These are phyloP conservation scores for Agaricus sinodeliciosus DNA, from an alignment of 768 basidiomycete species.

Conservation along the genomic window DNA sequence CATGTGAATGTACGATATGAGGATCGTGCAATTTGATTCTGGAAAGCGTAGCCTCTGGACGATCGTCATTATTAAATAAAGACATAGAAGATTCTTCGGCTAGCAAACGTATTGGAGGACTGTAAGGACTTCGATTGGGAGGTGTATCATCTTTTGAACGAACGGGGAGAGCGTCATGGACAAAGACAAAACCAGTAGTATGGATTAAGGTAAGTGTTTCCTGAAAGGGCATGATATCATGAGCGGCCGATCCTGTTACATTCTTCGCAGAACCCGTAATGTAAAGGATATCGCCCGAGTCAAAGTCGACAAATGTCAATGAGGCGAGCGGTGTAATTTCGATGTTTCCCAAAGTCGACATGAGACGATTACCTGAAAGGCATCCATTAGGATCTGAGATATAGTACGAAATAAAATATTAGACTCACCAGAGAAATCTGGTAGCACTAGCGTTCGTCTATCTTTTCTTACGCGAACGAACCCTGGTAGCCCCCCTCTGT, in stretches of 20 bases:
- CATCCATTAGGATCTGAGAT: background rate
- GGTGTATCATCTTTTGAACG: conserved; percentile 24
- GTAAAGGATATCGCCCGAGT: conserved; percentile 52
- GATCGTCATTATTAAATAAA: conserved; percentile 21
- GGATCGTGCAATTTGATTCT: conserved; percentile 36
- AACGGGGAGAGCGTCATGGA: conserved; percentile 48
- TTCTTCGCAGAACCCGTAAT: conserved; percentile 52
- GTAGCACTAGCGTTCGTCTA: conserved; percentile 47
- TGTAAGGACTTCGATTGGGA: conserved; percentile 40
- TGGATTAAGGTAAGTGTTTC: conserved; percentile 43
- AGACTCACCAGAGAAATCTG: conserved; percentile 50
- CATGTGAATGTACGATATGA: conserved; percentile 51
- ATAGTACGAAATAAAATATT: background rate
- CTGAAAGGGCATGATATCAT: conserved; percentile 48
- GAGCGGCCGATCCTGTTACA: conserved; percentile 40
- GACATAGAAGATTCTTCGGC: conserved; percentile 35
- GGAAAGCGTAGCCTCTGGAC: conserved; percentile 28
- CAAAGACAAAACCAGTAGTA: conserved; percentile 46
- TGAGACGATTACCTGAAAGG: conserved; percentile 46
- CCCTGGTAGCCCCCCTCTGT: conserved; percentile 56
- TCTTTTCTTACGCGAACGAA: conserved; percentile 57
- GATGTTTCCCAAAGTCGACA: conserved; percentile 62
- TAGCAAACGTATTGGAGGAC: conserved; percentile 48
- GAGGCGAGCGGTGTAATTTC: conserved; percentile 50
- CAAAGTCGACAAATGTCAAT: conserved; percentile 48